Conservation (phyloP, 2,329 filamentous ascomycete species). For the Sclerotinia minor region DNA sequence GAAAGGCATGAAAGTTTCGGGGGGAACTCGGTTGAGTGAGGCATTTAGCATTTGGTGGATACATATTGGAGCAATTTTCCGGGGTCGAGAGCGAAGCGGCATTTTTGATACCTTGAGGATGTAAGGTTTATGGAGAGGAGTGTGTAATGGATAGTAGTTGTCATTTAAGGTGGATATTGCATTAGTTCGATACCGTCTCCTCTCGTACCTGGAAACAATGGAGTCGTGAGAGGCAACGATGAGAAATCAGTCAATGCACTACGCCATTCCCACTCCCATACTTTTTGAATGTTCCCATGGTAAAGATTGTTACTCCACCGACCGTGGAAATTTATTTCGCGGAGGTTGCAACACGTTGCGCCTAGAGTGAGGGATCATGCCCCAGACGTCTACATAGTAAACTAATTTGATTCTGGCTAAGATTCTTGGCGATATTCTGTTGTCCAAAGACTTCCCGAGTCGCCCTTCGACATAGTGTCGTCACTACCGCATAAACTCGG, state of each 20-base stretch:
- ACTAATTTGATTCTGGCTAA: background rate
- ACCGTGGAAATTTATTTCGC: background rate
- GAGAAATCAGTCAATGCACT: background rate
- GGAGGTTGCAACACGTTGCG: background rate
- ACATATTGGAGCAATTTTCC: slow-evolving; percentile 18
- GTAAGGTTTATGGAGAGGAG: background rate
- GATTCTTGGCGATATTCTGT: background rate
- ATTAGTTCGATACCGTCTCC: background rate
- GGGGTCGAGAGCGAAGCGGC: slow-evolving; percentile 20
- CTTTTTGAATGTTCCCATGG: background rate
- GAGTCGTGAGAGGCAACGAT: background rate
- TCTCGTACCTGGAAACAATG: background rate
- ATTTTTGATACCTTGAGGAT: slow-evolving; percentile 27
- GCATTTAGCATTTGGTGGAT: slow-evolving; percentile 13
- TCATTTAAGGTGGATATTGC: background rate
- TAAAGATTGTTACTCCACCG: background rate
- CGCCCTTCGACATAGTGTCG: background rate
- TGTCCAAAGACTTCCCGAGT: background rate
- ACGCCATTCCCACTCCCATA: background rate
- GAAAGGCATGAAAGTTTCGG: background rate
- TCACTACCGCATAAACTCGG: slow-evolving; percentile 1
- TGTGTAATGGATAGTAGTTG: background rate
- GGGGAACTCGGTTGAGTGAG: background rate
- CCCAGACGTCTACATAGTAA: background rate
- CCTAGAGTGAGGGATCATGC: background rate